Evolutionary conservation across 345 rosid genomes (phyloP).

Genomic region (Psidium friedrichsthalianum): DNA sequence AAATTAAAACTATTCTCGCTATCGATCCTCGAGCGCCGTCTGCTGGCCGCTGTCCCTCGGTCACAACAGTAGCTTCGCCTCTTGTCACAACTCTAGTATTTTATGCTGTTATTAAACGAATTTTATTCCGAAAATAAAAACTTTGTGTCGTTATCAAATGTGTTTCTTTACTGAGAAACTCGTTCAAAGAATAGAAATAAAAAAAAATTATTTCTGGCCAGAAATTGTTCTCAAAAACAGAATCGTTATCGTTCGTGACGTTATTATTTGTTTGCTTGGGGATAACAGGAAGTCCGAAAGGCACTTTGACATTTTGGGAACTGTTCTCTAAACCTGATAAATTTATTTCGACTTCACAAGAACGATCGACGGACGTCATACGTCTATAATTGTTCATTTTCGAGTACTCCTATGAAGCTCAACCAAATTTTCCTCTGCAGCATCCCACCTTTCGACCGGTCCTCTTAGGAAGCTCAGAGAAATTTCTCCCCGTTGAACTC

Average conservation of each 20-base stretch:
- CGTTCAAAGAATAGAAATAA: too few relatives aligned
- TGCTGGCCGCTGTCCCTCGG: rapidly evolving
- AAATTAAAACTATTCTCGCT: too few relatives aligned
- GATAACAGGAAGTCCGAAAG: background rate
- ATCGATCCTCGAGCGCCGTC: too few relatives aligned
- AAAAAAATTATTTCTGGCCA: too few relatives aligned
- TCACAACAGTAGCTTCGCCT: too few relatives aligned
- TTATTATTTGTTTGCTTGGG: background rate
- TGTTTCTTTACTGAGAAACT: too few relatives aligned
- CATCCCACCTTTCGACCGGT: background rate
- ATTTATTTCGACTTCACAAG: background rate
- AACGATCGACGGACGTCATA: background rate
- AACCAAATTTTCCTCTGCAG: background rate
- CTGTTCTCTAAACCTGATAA: background rate
- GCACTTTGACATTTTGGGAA: background rate
- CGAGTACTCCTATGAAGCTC: background rate
- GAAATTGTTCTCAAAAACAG: too few relatives aligned
- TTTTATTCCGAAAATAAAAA: too few relatives aligned
- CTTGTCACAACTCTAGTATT: too few relatives aligned
- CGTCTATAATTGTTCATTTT: background rate
- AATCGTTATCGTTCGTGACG: too few relatives aligned
- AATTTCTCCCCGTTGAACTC: background rate
- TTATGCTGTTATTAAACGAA: too few relatives aligned
- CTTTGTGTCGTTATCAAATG: too few relatives aligned
- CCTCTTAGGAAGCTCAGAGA: background rate